These are phyloP conservation scores for Thielaviopsis populi DNA, from an alignment of 2,329 filamentous ascomycete genomes.

Conservation along the genomic window DNA sequence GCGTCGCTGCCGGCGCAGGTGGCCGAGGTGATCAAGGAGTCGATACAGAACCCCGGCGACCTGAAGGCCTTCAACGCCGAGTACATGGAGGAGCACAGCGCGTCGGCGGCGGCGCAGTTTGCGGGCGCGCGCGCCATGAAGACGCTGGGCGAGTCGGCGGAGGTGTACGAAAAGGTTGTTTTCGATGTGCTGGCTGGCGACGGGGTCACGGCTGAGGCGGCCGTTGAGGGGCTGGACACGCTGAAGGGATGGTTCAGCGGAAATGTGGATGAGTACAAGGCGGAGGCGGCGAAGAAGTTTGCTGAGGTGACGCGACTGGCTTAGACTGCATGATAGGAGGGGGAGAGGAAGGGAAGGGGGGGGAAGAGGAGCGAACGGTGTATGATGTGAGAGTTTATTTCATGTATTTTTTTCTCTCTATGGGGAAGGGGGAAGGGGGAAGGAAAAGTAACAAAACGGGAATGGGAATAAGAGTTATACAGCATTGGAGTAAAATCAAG, in stretches of 20 bases:
- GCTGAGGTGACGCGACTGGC: constrained; percentile 34
- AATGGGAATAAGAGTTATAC: neutral
- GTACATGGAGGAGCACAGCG: constrained; percentile 47
- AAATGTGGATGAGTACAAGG: constrained; percentile 34
- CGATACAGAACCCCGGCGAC: constrained; percentile 38
- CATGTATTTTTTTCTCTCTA: neutral
- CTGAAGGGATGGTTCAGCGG: constrained; percentile 36
- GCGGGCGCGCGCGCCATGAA: constrained; percentile 46
- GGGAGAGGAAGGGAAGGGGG: neutral
- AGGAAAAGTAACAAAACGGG: neutral
- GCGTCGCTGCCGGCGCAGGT: constrained; percentile 50
- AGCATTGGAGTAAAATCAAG: neutral
- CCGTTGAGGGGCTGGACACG: constrained; percentile 30
- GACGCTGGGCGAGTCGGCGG: constrained; percentile 40
- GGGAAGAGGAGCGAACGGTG: neutral
- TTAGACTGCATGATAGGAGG: constrained; percentile 17
- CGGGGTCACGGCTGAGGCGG: constrained; percentile 39
- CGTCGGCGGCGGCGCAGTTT: constrained; percentile 47
- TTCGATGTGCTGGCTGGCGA: constrained; percentile 39
- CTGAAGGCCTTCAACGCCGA: constrained; percentile 51
- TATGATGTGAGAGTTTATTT: neutral
- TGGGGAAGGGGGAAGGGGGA: neutral
- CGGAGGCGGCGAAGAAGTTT: constrained; percentile 35
- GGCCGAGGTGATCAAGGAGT: constrained; percentile 49
- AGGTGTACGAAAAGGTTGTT: constrained; percentile 47